These are phyloP conservation scores for Geranium rotundifolium DNA, from an alignment of 345 rosid species.

Conservation along the genomic window DNA sequence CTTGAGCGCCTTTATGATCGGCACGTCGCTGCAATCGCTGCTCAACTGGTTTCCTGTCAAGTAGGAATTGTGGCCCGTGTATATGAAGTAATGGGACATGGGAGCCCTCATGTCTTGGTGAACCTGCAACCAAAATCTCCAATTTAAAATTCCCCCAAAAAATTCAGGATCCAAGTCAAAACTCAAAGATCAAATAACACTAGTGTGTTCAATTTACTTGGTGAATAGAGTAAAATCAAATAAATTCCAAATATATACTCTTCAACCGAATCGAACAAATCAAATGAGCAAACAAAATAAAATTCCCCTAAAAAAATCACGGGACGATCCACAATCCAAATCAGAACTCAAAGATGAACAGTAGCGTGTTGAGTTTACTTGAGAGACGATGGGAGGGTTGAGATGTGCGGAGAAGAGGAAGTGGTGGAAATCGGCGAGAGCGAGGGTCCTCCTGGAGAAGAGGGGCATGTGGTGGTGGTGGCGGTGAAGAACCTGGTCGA, in stretches of 20 bases:
- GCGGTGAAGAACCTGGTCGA: conserved; percentile 40
- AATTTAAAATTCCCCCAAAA: too few relatives aligned
- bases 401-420: conserved; percentile 50
- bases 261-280: too few relatives aligned
- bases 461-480: conserved; percentile 52
- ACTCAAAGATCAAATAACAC: too few relatives aligned
- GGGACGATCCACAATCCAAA: too few relatives aligned
- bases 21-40: conserved; percentile 88
- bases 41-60: conserved; percentile 89
- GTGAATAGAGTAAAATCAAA: too few relatives aligned
- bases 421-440: conserved; percentile 59
- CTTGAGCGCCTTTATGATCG: conserved; percentile 62
- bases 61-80: conserved; percentile 87
- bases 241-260: too few relatives aligned
- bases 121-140: conserved; percentile 61
- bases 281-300: too few relatives aligned
- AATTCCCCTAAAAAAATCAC: too few relatives aligned
- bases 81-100: conserved; percentile 77
- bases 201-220: too few relatives aligned
- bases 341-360: too few relatives aligned
- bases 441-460: conserved; percentile 48
- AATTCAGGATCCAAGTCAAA: too few relatives aligned
- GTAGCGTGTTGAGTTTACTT: conserved; percentile 29
- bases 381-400: conserved; percentile 42
- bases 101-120: conserved; percentile 82